A percentile compares a stretch with the other conserved stretches of the same genome.
phyloP scores from a whole-genome alignment of 2,329 filamentous ascomycete genomes.

The Pseudopyricularia cyperi region DNA sequence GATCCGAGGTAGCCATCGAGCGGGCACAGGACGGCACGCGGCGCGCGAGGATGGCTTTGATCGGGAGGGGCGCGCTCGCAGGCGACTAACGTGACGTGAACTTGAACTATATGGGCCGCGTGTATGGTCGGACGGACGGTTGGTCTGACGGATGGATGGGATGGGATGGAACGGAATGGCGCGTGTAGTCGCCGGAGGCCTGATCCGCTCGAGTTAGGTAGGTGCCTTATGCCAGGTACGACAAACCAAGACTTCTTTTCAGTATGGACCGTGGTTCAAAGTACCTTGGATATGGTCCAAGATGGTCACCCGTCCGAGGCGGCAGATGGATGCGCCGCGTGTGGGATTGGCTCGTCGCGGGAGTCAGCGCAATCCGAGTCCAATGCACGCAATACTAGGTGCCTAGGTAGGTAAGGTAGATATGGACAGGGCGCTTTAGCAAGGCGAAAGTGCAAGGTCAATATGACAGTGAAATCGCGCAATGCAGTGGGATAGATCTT shows the following conservation, averaged over 20 bases:
- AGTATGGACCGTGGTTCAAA: no score
- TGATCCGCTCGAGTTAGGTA: background rate
- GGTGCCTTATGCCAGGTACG: background rate
- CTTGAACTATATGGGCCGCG: background rate
- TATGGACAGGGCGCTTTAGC: background rate
- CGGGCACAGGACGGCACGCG: background rate
- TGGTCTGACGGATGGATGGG: background rate
- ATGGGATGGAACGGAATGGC: background rate
- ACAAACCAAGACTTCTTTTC: background rate
- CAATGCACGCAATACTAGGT: no score
- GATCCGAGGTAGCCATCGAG: slow-evolving; percentile 28
- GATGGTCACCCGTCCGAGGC: no score
- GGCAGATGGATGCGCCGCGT: no score
- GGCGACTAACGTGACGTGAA: background rate
- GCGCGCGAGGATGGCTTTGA: background rate
- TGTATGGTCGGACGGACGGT: background rate
- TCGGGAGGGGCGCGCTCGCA: background rate
- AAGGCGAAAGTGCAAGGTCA: background rate
- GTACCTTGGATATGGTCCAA: no score
- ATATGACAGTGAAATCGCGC: background rate
- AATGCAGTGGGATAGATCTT: background rate
- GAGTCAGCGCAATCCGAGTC: no score
- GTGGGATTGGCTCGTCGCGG: no score
- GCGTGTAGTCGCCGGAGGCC: background rate
- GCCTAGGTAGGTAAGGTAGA: no score